Evolutionary conservation across 805 yeast genomes (phyloP).

Genomic region (Saccharomycopsis sp.): DNA sequence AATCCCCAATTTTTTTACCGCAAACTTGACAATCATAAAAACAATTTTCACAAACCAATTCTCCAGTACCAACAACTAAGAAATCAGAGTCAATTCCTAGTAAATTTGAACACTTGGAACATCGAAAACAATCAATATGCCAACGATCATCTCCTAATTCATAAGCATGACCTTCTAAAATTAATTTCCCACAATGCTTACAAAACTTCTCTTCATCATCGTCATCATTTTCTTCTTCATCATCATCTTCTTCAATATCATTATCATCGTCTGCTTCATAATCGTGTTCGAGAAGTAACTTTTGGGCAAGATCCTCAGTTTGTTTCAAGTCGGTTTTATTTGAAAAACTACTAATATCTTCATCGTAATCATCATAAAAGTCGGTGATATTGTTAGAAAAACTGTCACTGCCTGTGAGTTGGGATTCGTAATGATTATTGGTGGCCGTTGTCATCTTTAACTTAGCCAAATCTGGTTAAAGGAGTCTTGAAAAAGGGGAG

Average conservation of each 20-base stretch:
- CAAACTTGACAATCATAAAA: slow-evolving; percentile 87
- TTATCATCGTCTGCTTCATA: background rate
- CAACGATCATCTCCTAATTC: slow-evolving; percentile 91
- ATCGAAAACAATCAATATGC: slow-evolving; percentile 89
- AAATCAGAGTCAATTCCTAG: slow-evolving; percentile 85
- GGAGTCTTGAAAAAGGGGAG: too few species aligned
- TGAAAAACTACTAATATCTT: too few species aligned
- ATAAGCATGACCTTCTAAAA: slow-evolving; percentile 87
- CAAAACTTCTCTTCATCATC: slow-evolving; percentile 20
- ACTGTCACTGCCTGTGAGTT: too few species aligned
- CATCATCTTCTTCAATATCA: background rate
- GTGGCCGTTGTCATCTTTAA: too few species aligned
- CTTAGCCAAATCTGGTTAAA: too few species aligned
- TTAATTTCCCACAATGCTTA: slow-evolving; percentile 39
- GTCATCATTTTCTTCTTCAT: slow-evolving; percentile 1
- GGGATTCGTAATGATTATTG: too few species aligned
- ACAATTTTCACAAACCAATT: slow-evolving; percentile 80
- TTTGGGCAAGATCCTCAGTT: too few species aligned
- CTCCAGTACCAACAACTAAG: slow-evolving; percentile 87
- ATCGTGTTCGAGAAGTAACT: too few species aligned
- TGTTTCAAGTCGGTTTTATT: too few species aligned
- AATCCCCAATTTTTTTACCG: slow-evolving; percentile 76
- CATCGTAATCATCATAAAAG: too few species aligned
- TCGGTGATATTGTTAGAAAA: too few species aligned
- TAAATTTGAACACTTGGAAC: slow-evolving; percentile 71